A percentile compares a stretch with the other conserved stretches of the same genome.
Conservation (phyloP, 805 yeast species). For the Candida multigemmis region DNA sequence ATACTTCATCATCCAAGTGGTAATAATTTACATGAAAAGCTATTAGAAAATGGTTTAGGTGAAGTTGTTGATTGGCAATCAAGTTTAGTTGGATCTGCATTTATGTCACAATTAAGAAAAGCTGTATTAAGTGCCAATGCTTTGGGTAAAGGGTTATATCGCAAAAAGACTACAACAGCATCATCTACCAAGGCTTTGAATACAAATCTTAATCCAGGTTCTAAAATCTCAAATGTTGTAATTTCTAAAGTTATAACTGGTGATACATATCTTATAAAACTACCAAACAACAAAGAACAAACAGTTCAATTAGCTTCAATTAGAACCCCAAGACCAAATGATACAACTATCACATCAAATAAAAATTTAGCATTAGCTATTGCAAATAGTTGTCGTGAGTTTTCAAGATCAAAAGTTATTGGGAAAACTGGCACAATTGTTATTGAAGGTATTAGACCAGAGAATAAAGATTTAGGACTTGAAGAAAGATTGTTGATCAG, state of each 20-base stretch:
- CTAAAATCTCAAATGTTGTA: conserved; percentile 38
- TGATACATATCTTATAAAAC: conserved; percentile 54
- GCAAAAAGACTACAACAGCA: conserved; percentile 9
- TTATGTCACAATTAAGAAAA: conserved; percentile 53
- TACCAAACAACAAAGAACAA: conserved; percentile 39
- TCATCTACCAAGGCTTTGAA: conserved; percentile 6
- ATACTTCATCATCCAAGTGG: conserved; percentile 68
- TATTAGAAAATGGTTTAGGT: conserved; percentile 64
- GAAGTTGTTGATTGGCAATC: conserved; percentile 80
- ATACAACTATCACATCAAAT: conserved; percentile 34
- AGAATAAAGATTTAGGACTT: conserved; percentile 42
- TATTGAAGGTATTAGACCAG: conserved; percentile 58
- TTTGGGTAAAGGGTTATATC: conserved; percentile 43
- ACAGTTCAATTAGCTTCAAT: conserved; percentile 72
- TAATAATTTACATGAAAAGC: conserved; percentile 53
- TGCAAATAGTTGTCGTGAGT: conserved; percentile 64
- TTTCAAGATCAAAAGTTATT: conserved; percentile 54
- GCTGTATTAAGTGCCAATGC: conserved; percentile 59
- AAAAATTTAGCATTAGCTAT: conserved; percentile 36
- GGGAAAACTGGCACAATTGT: conserved; percentile 60
- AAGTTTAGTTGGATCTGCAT: conserved; percentile 50
- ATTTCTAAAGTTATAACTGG: conserved; percentile 57
- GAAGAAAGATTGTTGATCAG: conserved; percentile 64
- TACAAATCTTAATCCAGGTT: conserved; percentile 32
- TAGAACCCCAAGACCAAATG: conserved; percentile 64